A percentile compares a stretch with the other conserved stretches of the same genome.
These are phyloP conservation scores for Calocera viscosa DNA, from an alignment of 768 basidiomycete species.

Conservation along the genomic window DNA sequence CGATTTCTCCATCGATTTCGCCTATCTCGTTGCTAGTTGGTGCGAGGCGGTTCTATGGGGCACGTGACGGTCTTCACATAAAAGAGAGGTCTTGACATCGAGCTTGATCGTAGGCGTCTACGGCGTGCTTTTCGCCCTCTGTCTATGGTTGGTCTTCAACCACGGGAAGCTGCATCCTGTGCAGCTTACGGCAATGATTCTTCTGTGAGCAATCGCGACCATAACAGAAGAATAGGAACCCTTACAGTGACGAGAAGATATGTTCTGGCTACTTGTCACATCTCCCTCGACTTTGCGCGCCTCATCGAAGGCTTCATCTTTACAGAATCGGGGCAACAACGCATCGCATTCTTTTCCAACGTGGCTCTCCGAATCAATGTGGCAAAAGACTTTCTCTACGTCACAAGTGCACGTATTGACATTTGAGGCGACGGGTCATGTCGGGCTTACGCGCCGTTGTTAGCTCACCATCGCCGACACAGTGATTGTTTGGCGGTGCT, in stretches of 20 bases:
- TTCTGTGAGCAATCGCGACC: neutral
- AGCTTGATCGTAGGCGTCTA: neutral
- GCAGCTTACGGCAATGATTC: neutral
- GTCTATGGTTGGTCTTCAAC: neutral
- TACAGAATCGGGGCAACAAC: neutral
- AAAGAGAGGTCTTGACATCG: neutral
- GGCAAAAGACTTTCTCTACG: neutral
- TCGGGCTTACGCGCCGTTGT: too few relatives aligned
- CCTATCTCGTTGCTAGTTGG: slow-evolving; percentile 4
- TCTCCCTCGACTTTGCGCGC: neutral
- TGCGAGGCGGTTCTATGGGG: neutral
- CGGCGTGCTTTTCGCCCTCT: neutral
- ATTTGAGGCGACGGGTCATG: neutral
- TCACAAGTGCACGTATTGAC: neutral
- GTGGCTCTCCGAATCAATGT: neutral
- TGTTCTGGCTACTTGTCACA: neutral
- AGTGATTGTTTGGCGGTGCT: neutral
- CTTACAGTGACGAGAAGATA: neutral
- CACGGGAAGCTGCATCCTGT: neutral
- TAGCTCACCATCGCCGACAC: neutral
- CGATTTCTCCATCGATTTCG: neutral
- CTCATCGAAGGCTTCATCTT: neutral
- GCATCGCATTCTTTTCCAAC: neutral
- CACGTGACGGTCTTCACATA: neutral
- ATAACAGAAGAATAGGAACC: too few relatives aligned